Evolutionary conservation across 306 rosid species (phyloP).

Genomic region (Cucurbita argyrosperma): DNA sequence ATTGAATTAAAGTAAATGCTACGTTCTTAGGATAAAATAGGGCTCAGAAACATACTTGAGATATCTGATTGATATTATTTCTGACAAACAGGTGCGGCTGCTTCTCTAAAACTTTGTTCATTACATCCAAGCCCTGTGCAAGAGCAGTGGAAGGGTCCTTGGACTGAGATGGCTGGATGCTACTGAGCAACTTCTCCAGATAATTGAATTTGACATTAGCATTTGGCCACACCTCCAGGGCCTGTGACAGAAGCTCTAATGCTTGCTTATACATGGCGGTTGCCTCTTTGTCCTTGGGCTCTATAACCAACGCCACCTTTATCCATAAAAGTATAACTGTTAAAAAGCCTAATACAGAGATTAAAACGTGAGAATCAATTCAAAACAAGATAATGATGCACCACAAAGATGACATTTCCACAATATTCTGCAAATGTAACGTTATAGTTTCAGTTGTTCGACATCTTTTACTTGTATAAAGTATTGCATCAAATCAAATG

Average conservation of each 20-base stretch:
- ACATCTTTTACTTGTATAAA: too few species aligned
- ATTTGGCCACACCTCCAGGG: slow-evolving; percentile 96
- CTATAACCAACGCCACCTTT: slow-evolving; percentile 95
- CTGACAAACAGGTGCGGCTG: slow-evolving; percentile 91
- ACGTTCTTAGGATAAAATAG: neutral
- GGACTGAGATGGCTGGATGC: slow-evolving; percentile 93
- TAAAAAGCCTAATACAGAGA: neutral
- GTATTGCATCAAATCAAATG: too few species aligned
- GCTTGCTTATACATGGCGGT: slow-evolving; percentile 93
- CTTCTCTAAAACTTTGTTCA: slow-evolving; percentile 98
- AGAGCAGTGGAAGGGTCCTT: slow-evolving; percentile 97
- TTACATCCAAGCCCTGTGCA: slow-evolving; percentile 97
- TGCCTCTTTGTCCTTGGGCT: slow-evolving; percentile 98
- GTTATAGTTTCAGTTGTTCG: neutral
- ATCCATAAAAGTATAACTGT: slow-evolving; percentile 13
- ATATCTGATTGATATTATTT: slow-evolving; percentile 86
- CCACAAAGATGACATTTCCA: neutral
- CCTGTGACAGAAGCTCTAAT: slow-evolving; percentile 86
- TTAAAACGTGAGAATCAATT: neutral
- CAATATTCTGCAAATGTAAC: neutral
- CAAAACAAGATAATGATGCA: neutral
- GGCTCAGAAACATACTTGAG: slow-evolving; percentile 50
- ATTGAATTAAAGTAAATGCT: neutral
- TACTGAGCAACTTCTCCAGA: slow-evolving; percentile 87
- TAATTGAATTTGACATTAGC: slow-evolving; percentile 94